A percentile compares a stretch with the other conserved stretches of the same genome.
phyloP scores from a whole-genome alignment of 2,329 filamentous ascomycete genomes.

The Epicoccum nigrum region DNA sequence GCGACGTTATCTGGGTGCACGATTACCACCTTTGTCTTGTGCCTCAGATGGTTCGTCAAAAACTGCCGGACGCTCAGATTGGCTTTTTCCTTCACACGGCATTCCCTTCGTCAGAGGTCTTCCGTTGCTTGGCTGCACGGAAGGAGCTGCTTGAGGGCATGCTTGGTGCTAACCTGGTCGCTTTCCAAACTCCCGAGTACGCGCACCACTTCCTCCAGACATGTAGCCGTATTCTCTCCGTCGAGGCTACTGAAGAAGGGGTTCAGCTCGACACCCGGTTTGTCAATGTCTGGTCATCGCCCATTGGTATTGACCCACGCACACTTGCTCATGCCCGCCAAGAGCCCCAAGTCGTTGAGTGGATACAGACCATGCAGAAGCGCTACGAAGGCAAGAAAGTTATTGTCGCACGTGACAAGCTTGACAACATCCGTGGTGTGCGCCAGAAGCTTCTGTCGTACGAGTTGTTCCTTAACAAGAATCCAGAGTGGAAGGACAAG shows the following conservation, averaged over 20 bases:
- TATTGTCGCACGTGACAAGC: conserved; percentile 91
- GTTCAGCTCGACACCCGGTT: conserved; percentile 92
- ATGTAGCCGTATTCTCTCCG: conserved; percentile 87
- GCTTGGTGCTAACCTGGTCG: conserved; percentile 88
- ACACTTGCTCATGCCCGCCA: conserved; percentile 74
- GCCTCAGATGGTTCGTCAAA: conserved; percentile 85
- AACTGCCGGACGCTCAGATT: conserved; percentile 90
- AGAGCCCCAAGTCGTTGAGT: conserved; percentile 74
- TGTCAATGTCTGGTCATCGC: conserved; percentile 81
- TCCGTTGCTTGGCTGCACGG: conserved; percentile 85
- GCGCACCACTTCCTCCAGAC: conserved; percentile 94
- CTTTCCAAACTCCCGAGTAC: conserved; percentile 94
- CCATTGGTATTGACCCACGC: conserved; percentile 89
- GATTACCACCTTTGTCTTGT: conserved; percentile 94
- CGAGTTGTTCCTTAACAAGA: conserved; percentile 91
- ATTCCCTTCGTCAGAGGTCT: conserved; percentile 95
- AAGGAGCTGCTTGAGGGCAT: conserved; percentile 90
- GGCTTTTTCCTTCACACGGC: conserved; percentile 95
- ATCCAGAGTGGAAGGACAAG: conserved; percentile 85
- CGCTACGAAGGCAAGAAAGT: conserved; percentile 87
- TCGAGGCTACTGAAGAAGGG: conserved; percentile 86
- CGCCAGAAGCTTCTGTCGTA: conserved; percentile 91
- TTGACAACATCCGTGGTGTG: conserved; percentile 90
- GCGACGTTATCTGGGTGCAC: conserved; percentile 92
- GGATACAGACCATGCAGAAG: conserved; percentile 80